Percentiles rank a stretch among this genome's conserved stretches.
phyloP scores from a whole-genome alignment of 208 protist species.

The Trypanosoma brucei region DNA sequence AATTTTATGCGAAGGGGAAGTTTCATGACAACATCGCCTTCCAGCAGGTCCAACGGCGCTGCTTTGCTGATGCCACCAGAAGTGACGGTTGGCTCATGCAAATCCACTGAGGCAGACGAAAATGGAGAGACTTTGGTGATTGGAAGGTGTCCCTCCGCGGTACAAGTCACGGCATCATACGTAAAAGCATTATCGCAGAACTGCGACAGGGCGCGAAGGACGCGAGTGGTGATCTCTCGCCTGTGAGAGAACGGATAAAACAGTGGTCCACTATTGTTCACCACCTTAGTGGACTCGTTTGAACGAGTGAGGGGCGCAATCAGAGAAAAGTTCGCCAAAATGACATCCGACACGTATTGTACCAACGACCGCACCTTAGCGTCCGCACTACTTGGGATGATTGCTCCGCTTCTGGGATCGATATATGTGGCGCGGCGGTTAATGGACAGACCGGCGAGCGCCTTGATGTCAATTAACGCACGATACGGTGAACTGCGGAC shows the following conservation, averaged over 20 bases:
- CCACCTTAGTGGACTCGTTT: neutral
- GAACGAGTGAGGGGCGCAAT: constrained; percentile 43
- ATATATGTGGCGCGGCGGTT: constrained; percentile 67
- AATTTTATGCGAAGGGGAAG: constrained; percentile 15
- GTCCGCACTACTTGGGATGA: constrained; percentile 50
- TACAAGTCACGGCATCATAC: constrained; percentile 6
- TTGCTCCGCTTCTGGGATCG: constrained; percentile 51
- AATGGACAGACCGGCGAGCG: constrained; percentile 40
- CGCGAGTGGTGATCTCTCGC: constrained; percentile 1
- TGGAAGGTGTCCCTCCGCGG: constrained; percentile 11
- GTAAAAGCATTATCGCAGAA: constrained; percentile 18
- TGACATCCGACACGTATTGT: constrained; percentile 39
- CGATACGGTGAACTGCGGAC: constrained; percentile 33
- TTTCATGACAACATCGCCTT: constrained; percentile 6
- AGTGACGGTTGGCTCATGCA: neutral
- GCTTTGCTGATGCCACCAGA: neutral
- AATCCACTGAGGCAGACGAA: neutral
- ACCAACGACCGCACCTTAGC: constrained; percentile 14
- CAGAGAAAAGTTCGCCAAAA: constrained; percentile 54
- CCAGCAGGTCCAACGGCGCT: neutral
- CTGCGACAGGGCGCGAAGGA: constrained; percentile 13
- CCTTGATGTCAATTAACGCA: constrained; percentile 42
- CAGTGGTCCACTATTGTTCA: constrained; percentile 8
- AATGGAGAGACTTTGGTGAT: neutral
- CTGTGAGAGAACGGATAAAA: constrained; percentile 1